phyloP scores from a whole-genome alignment of 2,329 filamentous ascomycete species.

The Eutypella sp. region DNA sequence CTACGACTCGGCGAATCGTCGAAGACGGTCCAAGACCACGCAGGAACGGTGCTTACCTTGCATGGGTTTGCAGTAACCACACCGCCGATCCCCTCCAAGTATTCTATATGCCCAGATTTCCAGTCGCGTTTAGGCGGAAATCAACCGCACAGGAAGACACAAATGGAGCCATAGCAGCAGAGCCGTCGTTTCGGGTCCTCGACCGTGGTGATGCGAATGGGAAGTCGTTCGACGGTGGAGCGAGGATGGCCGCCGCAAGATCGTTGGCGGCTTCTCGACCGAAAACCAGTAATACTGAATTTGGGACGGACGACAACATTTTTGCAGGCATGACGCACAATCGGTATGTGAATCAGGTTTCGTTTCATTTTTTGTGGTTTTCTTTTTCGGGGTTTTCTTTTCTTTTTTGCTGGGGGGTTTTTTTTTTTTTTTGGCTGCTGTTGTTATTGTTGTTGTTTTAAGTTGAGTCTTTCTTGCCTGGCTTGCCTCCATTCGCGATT shows the following conservation, averaged over 20 bases:
- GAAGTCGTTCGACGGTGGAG: conserved; percentile 48
- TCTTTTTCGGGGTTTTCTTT: conserved; percentile 7
- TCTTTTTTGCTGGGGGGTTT: conserved; percentile 5
- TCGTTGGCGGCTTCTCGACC: conserved; percentile 33
- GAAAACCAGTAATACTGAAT: conserved; percentile 34
- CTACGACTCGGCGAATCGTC: background rate
- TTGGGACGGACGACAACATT: conserved; percentile 47
- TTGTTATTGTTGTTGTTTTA: no score
- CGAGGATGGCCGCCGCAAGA: conserved; percentile 36
- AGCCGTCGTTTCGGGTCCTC: conserved; percentile 54
- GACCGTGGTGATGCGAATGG: conserved; percentile 45
- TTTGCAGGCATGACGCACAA: conserved; percentile 52
- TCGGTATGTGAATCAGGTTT: conserved; percentile 41
- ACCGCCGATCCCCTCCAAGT: conserved; percentile 16
- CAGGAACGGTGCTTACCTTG: conserved; percentile 7
- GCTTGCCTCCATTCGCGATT: no score
- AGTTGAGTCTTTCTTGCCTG: no score
- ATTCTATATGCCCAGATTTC: conserved; percentile 58
- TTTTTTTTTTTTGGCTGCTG: background rate
- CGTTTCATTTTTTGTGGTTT: conserved; percentile 5
- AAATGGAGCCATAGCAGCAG: conserved; percentile 43
- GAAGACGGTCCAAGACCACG: conserved; percentile 6
- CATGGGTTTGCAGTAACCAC: conserved; percentile 20
- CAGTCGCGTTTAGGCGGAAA: conserved; percentile 56
- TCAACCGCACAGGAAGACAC: conserved; percentile 52